These are phyloP conservation scores for Kuraishia ogatae DNA, from an alignment of 805 yeast genomes.

Conservation along the genomic window DNA sequence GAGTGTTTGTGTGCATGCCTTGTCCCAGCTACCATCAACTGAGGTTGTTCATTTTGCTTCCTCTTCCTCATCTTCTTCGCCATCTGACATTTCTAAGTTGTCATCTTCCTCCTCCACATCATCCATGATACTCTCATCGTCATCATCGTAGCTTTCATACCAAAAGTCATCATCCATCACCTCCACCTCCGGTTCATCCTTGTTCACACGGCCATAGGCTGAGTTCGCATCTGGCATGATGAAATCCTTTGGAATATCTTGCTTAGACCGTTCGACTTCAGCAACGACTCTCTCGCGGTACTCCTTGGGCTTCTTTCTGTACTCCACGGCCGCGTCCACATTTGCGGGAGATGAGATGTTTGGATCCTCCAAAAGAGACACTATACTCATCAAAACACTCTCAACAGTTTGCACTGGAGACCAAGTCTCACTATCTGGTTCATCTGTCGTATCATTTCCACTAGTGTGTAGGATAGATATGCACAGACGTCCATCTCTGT, in stretches of 20 bases:
- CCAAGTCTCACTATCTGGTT: constrained; percentile 93
- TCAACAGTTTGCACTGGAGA: constrained; percentile 90
- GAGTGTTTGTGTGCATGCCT: not conserved
- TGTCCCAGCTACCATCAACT: not conserved
- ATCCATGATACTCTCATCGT: constrained; percentile 9
- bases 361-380: constrained; percentile 88
- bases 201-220: constrained; percentile 34
- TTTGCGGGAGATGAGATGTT: constrained; percentile 92
- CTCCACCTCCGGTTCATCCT: constrained; percentile 10
- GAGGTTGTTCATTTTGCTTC: not conserved
- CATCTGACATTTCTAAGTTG: not conserved
- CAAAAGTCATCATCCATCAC: constrained; percentile 13
- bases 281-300: constrained; percentile 68
- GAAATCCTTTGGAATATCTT: constrained; percentile 83
- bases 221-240: constrained; percentile 66
- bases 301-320: constrained; percentile 71
- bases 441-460: constrained; percentile 78
- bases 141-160: constrained; percentile 12
- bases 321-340: constrained; percentile 90
- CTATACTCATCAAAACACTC: constrained; percentile 79
- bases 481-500: constrained; percentile 87
- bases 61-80: not conserved
- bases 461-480: constrained; percentile 88
- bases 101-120: constrained; percentile 9
- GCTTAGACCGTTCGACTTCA: constrained; percentile 77